Percentiles rank a stretch among this genome's conserved stretches.
phyloP scores from a whole-genome alignment of 2,329 filamentous ascomycete genomes.

The Fusarium virguliforme region DNA sequence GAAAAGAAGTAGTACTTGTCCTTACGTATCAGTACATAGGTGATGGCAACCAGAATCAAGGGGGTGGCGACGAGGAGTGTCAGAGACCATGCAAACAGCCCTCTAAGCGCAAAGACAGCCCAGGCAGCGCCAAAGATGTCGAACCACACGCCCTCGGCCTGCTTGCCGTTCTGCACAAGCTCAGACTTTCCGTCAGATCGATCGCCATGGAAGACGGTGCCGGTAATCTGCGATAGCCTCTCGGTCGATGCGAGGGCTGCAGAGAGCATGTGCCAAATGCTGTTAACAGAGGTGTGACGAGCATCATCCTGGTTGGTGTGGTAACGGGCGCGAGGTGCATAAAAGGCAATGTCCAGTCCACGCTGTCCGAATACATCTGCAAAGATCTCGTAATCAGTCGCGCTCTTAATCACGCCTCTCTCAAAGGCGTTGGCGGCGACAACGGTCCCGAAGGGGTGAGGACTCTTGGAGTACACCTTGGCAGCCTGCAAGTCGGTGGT shows the following conservation, averaged over 20 bases:
- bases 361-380: constrained; percentile 83
- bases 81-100: constrained; percentile 90
- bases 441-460: constrained; percentile 87
- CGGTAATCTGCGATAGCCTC: constrained; percentile 78
- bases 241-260: constrained; percentile 83
- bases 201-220: constrained; percentile 75
- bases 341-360: constrained; percentile 93
- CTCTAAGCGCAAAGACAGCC: constrained; percentile 83
- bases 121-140: constrained; percentile 88
- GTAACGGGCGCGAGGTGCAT: constrained; percentile 86
- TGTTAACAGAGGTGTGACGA: constrained; percentile 79
- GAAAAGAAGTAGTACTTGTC: constrained; percentile 94
- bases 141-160: constrained; percentile 88
- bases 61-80: constrained; percentile 86
- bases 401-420: constrained; percentile 82
- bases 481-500: constrained; percentile 91
- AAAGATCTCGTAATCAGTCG: constrained; percentile 92
- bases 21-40: constrained; percentile 76
- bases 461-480: constrained; percentile 78
- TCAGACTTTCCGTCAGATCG: constrained; percentile 69
- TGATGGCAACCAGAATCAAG: constrained; percentile 78
- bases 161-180: constrained; percentile 77
- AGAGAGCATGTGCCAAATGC: constrained; percentile 96
- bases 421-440: constrained; percentile 89
- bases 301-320: constrained; percentile 93